Evolutionary conservation across 352 stramenopile species (phyloP).

Genomic region (Phytophthora colocasiae): DNA sequence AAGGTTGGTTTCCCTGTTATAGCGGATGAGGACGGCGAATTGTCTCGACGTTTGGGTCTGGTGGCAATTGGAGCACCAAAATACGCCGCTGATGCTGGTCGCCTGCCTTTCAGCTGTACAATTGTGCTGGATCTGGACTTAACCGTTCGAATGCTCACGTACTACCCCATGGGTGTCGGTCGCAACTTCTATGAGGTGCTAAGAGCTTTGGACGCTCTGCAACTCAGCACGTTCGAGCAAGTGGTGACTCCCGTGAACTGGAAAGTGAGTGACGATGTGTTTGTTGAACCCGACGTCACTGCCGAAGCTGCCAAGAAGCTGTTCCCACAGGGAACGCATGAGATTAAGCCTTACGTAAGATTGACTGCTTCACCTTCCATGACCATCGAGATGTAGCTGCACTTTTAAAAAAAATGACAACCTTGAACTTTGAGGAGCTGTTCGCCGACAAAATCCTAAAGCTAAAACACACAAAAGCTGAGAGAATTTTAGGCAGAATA

Average conservation of each 20-base stretch:
- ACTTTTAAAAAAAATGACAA: too few relatives aligned
- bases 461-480: too few relatives aligned
- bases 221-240: conserved; percentile 78
- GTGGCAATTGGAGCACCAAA: conserved; percentile 50
- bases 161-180: conserved; percentile 74
- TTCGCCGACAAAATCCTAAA: too few relatives aligned
- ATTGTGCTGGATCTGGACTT: conserved; percentile 80
- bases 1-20: conserved; percentile 79
- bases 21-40: conserved; percentile 67
- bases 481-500: too few relatives aligned
- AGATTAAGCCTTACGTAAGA: conserved; percentile 83
- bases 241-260: conserved; percentile 86
- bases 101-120: conserved; percentile 69
- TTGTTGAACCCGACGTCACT: conserved; percentile 75
- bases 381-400: conserved; percentile 51
- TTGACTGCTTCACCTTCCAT: conserved; percentile 78
- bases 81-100: conserved; percentile 57
- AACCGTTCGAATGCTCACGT: conserved; percentile 65
- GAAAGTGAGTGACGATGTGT: conserved; percentile 89
- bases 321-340: conserved; percentile 83
- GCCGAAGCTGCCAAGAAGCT: conserved; percentile 76
- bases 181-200: conserved; percentile 88
- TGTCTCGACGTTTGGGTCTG: conserved; percentile 69
- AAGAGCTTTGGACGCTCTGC: conserved; percentile 69
- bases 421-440: too few relatives aligned